Evolutionary conservation across 2,329 filamentous ascomycete genomes (phyloP).

Genomic region (Ilyonectria destructans): DNA sequence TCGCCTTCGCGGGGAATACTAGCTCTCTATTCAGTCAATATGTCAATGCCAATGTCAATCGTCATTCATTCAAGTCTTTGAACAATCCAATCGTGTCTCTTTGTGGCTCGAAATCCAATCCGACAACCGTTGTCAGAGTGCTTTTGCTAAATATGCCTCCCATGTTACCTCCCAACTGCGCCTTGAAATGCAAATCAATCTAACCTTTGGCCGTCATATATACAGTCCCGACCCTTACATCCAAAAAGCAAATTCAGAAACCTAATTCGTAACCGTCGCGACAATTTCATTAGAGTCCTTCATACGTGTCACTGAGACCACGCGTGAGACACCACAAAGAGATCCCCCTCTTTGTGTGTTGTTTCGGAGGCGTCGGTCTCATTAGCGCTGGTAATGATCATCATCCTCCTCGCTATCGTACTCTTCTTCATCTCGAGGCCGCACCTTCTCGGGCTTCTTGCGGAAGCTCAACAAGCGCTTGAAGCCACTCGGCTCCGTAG

Average conservation of each 20-base stretch:
- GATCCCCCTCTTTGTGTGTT: not conserved
- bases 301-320: not conserved
- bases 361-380: conserved; percentile 27
- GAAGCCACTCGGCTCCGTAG: conserved; percentile 56
- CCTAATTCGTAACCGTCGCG: not conserved
- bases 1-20: not conserved
- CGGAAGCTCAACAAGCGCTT: conserved; percentile 64
- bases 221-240: not conserved
- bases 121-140: not conserved
- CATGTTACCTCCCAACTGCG: not conserved
- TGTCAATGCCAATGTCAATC: not conserved
- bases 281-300: not conserved
- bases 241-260: conserved; percentile 5
- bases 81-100: not conserved
- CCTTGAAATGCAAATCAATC: conserved; percentile 15
- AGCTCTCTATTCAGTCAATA: not conserved
- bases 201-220: conserved; percentile 1
- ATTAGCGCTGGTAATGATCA: conserved; percentile 15
- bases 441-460: conserved; percentile 52
- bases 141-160: conserved; percentile 4
- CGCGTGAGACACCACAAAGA: not conserved
- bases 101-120: conserved; percentile 3
- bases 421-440: conserved; percentile 42
- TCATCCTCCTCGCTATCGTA: conserved; percentile 49
- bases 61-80: not conserved